Evolutionary conservation across 2,329 filamentous ascomycete species (phyloP).

Genomic region (Colletotrichum magnum): DNA sequence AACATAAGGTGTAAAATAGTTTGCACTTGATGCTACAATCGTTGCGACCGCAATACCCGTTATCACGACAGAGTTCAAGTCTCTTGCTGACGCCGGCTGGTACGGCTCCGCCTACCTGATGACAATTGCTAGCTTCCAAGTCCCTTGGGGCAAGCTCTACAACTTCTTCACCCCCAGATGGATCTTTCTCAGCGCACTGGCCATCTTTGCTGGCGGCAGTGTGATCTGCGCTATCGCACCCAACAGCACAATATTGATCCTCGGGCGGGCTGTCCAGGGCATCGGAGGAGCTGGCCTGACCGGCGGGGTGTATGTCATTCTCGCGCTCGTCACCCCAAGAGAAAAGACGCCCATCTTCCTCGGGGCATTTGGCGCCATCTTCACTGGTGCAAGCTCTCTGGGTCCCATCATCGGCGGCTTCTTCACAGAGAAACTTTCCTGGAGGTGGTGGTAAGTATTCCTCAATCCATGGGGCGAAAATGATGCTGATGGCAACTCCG

Average conservation of each 20-base stretch:
- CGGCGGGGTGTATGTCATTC: conserved; percentile 66
- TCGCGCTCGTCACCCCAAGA: conserved; percentile 69
- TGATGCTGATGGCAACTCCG: no score
- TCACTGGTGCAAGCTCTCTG: conserved; percentile 53
- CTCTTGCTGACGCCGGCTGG: conserved; percentile 59
- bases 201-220: conserved; percentile 50
- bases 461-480: no score
- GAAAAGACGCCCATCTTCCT: conserved; percentile 55
- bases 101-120: conserved; percentile 49
- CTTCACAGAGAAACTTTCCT: no score
- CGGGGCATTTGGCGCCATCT: conserved; percentile 61
- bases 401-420: not conserved
- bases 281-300: conserved; percentile 52
- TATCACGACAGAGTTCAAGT: conserved; percentile 52
- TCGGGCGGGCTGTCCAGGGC: conserved; percentile 54
- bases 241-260: conserved; percentile 51
- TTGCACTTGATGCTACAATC: no score
- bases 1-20: no score
- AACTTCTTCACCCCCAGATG: conserved; percentile 48
- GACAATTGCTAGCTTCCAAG: conserved; percentile 45
- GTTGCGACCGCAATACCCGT: conserved; percentile 54
- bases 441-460: no score
- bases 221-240: conserved; percentile 53
- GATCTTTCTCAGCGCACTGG: conserved; percentile 47
- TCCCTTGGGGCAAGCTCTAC: conserved; percentile 50